Conservation (phyloP, 169 alveolate genomes). For the Eimeria praecox region DNA sequence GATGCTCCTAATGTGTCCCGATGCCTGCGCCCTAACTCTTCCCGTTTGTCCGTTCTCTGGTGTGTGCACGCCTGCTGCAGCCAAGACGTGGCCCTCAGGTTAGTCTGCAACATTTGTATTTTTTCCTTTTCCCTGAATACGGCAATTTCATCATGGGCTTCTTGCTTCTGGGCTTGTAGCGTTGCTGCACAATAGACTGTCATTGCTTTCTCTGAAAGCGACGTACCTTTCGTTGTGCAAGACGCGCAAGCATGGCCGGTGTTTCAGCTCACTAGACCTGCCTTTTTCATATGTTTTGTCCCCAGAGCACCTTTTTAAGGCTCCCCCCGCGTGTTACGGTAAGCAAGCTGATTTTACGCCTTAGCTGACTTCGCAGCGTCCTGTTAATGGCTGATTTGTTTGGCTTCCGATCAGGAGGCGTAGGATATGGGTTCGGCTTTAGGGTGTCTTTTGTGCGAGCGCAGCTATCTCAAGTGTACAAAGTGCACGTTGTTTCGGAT, state of each 20-base stretch:
- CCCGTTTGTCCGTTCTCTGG: not conserved
- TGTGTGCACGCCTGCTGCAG: constrained; percentile 23
- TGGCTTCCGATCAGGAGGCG: not conserved
- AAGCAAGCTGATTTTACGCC: not conserved
- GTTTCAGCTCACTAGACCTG: too few relatives aligned
- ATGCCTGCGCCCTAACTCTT: not conserved
- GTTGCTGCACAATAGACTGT: not conserved
- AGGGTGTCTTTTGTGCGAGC: not conserved
- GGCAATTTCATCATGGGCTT: not conserved
- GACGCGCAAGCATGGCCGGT: not conserved
- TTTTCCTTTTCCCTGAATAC: not conserved
- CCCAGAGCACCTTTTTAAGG: constrained; percentile 41
- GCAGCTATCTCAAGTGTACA: constrained; percentile 14
- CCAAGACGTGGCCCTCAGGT: constrained; percentile 20
- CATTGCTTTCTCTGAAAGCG: too few relatives aligned
- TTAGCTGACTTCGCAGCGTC: not conserved
- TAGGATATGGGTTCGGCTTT: not conserved
- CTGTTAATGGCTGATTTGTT: not conserved
- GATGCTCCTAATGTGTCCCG: not conserved
- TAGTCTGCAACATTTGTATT: not conserved
- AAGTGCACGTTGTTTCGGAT: constrained; percentile 46
- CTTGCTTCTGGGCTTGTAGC: not conserved
- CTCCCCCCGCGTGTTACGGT: constrained; percentile 58
- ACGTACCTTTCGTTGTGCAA: not conserved
- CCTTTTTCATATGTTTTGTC: not conserved